Base-by-base conservation (phyloP, 1,139 yeast species). In the Geotrichum bryndzae region DNA sequence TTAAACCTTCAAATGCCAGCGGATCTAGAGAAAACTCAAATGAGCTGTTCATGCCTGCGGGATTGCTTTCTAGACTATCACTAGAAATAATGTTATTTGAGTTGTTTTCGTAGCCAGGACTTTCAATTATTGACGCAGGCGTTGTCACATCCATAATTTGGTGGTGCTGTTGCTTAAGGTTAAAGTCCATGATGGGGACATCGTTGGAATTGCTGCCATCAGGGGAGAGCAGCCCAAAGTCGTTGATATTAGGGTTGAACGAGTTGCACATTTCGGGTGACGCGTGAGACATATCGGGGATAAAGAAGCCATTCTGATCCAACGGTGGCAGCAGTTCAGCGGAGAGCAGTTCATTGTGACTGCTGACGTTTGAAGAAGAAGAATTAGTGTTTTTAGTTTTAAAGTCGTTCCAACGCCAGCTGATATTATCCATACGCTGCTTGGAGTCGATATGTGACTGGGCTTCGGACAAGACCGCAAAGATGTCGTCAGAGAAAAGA, bases 21-120 rank as follows among this genome's bases (percentile, higher is more conserved):
- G 74, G 73, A 56, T 71, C 74, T 35, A 71, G 63, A 18, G 68
- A 65, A 61, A 71, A 71, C 61, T 70, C 69, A 58, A 71, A 71
- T 45, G 60, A 51, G 10, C 29, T 41, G 31, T 25, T 54, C n/a
- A 54, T 45, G 45, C 41, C 23, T 8, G 38, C 52, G 23, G 25
- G 5, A 25, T 46, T 46, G 54, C 45, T 33, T 41, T 50, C 59
- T 3, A 48, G 46, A n/a, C 27, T 54, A 33, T n/a, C 4, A 23
- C 10, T 25, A 29, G 15, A 23, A 15, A 11, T 45, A 27, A 5
- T 5, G 38, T 54, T 54, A 31, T 53, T 53, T 25, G 25, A 2
- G 45, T 27, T 53, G 13, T 2, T 38, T 45, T 53, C 48, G 51
- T 35, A 15, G 13, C 48, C 48, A 31, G 63, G 61, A 50, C 61